Percentiles rank a stretch among this genome's conserved stretches.
These are phyloP conservation scores for Aspergillus flavus DNA, from an alignment of 2,329 filamentous ascomycete genomes.

Conservation along the genomic window DNA sequence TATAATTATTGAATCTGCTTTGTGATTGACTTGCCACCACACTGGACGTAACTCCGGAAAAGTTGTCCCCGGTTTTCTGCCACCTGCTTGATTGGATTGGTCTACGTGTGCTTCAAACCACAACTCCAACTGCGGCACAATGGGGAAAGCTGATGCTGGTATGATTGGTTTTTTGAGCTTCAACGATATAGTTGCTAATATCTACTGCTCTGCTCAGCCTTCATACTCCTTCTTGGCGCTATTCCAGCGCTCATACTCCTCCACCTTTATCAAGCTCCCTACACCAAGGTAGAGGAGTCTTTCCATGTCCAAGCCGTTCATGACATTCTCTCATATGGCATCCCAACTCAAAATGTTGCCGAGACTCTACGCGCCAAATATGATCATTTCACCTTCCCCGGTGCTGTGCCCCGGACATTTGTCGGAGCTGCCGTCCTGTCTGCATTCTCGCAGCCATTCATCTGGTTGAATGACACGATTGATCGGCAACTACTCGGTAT, in stretches of 20 bases:
- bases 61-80: neutral
- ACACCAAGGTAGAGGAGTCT: constrained; percentile 97
- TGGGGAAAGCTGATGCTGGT: constrained; percentile 31
- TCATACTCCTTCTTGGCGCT: constrained; percentile 46
- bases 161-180: neutral
- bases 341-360: constrained; percentile 61
- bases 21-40: no score
- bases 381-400: constrained; percentile 89
- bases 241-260: constrained; percentile 66
- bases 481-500: constrained; percentile 60
- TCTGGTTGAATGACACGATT: constrained; percentile 61
- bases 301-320: constrained; percentile 96
- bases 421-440: constrained; percentile 78
- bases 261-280: constrained; percentile 76
- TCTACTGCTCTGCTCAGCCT: constrained; percentile 10
- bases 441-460: constrained; percentile 68
- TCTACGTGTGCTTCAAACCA: neutral
- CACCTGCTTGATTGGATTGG: neutral
- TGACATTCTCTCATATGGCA: constrained; percentile 81
- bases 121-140: constrained; percentile 8
- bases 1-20: neutral
- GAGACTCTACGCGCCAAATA: constrained; percentile 65
- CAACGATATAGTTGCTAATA: neutral
- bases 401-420: constrained; percentile 89
- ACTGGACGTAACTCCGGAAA: neutral